A percentile compares a stretch with the other conserved stretches of the same genome.
phyloP scores from a whole-genome alignment of 805 yeast genomes.

The Zygoascus flipseniorum region DNA sequence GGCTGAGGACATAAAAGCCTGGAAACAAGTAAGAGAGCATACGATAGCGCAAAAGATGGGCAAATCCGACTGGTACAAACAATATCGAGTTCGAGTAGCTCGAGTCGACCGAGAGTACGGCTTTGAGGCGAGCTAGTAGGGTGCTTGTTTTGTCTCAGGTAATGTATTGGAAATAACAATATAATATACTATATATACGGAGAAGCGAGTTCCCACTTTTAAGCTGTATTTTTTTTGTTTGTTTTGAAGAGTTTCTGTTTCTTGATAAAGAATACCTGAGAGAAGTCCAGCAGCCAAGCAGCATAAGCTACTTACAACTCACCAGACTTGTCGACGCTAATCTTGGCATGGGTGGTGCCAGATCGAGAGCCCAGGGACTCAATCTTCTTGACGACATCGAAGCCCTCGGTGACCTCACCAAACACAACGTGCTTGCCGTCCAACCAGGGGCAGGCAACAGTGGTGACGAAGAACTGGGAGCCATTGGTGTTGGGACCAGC shows the following conservation, averaged over 20 bases:
- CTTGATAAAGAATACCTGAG: not conserved
- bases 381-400: slow-evolving; percentile 75
- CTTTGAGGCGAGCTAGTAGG: not conserved
- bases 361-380: slow-evolving; percentile 64
- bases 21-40: not conserved
- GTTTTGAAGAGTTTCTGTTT: not conserved
- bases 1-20: not conserved
- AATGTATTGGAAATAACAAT: not conserved
- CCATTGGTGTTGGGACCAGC: slow-evolving; percentile 99
- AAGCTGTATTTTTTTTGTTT: not conserved
- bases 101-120: not conserved
- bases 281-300: not conserved
- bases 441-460: slow-evolving; percentile 79
- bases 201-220: not conserved
- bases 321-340: slow-evolving; percentile 58
- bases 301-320: slow-evolving; percentile 35
- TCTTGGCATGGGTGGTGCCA: slow-evolving; percentile 58
- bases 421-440: slow-evolving; percentile 94
- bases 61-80: not conserved
- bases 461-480: slow-evolving; percentile 93
- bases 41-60: not conserved
- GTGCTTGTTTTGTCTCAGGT: not conserved
- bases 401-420: slow-evolving; percentile 84
- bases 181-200: not conserved
- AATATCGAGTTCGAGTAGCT: not conserved